Conservation (phyloP, 73 alveolate genomes). For the Symbiodinium pilosum region DNA sequence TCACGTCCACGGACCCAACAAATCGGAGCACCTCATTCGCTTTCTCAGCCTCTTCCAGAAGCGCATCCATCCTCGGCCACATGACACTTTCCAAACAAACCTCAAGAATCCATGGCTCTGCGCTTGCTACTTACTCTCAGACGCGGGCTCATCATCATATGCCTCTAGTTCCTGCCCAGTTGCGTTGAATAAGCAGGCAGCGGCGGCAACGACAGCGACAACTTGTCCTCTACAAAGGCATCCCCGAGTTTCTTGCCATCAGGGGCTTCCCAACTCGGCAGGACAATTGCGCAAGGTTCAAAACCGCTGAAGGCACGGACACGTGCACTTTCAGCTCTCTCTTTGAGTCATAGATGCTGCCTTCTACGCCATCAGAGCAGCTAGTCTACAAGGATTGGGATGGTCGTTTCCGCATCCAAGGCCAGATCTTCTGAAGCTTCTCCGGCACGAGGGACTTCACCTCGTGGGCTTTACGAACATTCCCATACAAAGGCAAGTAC, state of each 20-base stretch:
- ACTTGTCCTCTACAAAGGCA: conserved; percentile 57
- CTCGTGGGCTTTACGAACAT: background rate
- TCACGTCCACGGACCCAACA: conserved; percentile 86
- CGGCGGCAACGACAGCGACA: background rate
- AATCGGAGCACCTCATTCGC: conserved; percentile 92
- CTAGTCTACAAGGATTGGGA: background rate
- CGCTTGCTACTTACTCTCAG: background rate
- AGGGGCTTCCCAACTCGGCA: conserved; percentile 59
- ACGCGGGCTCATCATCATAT: conserved; percentile 63
- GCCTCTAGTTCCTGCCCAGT: conserved; percentile 54
- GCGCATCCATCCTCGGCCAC: conserved; percentile 46
- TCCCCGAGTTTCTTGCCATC: conserved; percentile 58
- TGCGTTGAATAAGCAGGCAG: background rate
- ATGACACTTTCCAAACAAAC: background rate
- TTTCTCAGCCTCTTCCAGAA: conserved; percentile 72
- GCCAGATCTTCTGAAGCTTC: conserved; percentile 25
- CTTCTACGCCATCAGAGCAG: background rate
- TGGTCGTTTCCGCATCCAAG: background rate
- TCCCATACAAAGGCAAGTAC: background rate
- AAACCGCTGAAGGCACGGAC: background rate
- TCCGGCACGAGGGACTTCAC: conserved; percentile 90
- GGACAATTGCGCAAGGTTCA: no score
- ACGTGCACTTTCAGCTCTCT: background rate
- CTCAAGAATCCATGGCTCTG: background rate
- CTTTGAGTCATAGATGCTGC: background rate